Base-by-base conservation (phyloP, 106 monocot species). In the Apostasia ramifera region DNA sequence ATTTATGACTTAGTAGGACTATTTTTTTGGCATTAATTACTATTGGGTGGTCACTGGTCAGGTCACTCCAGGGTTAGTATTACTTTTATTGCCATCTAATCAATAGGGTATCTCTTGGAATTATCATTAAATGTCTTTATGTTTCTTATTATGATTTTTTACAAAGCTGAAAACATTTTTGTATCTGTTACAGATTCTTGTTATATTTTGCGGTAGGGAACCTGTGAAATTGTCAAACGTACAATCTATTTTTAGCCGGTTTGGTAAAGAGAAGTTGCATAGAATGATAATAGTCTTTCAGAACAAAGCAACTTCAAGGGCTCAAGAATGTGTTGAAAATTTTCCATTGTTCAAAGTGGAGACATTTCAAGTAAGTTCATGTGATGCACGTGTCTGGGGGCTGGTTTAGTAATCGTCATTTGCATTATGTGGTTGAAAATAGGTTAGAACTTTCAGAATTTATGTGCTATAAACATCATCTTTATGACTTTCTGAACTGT, bases 241-340 rank as follows among this genome's bases (percentile, higher is more conserved):
- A 45, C 70, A 78, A 42, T 75, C 52, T 3, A 72, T 86, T 12
- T 61, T 66, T 41, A 47, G 7, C 2, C 61, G 69, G 40, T 57
- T 73, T 49, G 56, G 58, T 2, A 81, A 76, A 12, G 86, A 90
- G 63, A 72, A 70, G 40, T 69, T 80, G 62, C 60, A 57, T 1
- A n/a, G 83, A 6, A 66, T 90, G 63, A 83, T 90, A 42, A 42
- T 90, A 40, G 75, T 90, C 1, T 47, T 90, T 37, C 90, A 90
- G 52, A 71, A 73, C 70, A 89, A 76, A 61, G 57, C 78, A 44
- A 80, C 85, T 13, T 71, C 82, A 13, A 55, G 80, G 59, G 70
- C 86, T 63, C 82, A 83, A 56, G 80, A 82, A 44, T 55, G 50
- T 10, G 66, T 74, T 44, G 82, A 85, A 64, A 76, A 77, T 15